Base-by-base conservation (phyloP, 345 rosid species). In the Bretschneidera sinensis region DNA sequence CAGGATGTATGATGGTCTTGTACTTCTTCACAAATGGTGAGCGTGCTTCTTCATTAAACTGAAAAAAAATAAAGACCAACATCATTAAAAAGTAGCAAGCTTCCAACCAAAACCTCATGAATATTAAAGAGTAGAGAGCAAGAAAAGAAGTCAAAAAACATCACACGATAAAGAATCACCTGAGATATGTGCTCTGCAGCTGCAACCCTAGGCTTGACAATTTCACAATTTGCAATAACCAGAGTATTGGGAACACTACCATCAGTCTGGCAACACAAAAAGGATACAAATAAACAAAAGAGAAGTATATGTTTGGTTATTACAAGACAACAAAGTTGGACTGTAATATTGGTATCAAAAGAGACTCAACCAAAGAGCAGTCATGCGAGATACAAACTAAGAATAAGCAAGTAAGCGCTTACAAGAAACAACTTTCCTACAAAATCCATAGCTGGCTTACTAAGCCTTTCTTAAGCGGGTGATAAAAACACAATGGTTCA, bases 41-140 rank as follows among this genome's bases (percentile, higher is more conserved):
- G 21, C 99, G 85, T 43, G 99, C 95, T 74, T 91, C 97, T 78
- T 95, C 99, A 74, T 95, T 95, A 76, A 91, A 95, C 99, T 95
- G 84, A 57, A 51, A 69, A 60, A 16, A 19, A 49, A 33, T 24
- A 47, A 58, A 1, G 45, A 67, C 45, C 33, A 53, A 35, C 4
- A 39, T 7, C 16, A 39, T 4, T 11, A 39, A 5, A 31, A 31
- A 39, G 9, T 4, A 7, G 10, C 6, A 9, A 9, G 1, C 9
- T 5, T 39, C 15, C 10, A 4, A 39, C 15, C 45, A 14, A 39
- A 39, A 5, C 10, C 10, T 39, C 45, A 14, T 39, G 1, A 7
- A 39, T 39, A 43, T 23, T 57, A 55, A 11, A 11, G 19, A 50
- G 50, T 6, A 24, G 34, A 54, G 19, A 16, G 15, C 17, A 33